Conservation (phyloP, 2,329 filamentous ascomycete genomes). For the Beauveria sp. region DNA sequence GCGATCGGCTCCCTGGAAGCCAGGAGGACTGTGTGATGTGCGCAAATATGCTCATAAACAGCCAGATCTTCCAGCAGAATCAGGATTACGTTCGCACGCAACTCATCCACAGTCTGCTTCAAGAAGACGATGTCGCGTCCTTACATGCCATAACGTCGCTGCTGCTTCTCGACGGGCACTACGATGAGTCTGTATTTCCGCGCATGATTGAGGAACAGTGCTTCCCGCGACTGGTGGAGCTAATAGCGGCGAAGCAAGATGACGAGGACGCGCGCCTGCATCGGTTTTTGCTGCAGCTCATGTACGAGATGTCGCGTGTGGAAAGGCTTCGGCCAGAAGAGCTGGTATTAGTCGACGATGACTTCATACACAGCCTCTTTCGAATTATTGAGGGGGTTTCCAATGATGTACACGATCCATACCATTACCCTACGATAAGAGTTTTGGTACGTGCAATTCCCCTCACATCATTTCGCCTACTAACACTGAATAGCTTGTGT, state of each 20-base stretch:
- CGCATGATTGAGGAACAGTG: conserved; percentile 81
- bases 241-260: conserved; percentile 61
- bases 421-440: conserved; percentile 90
- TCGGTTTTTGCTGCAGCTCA: conserved; percentile 72
- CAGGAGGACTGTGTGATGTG: conserved; percentile 77
- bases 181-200: conserved; percentile 70
- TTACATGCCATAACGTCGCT: conserved; percentile 78
- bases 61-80: conserved; percentile 65
- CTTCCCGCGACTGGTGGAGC: conserved; percentile 74
- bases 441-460: conserved; percentile 62
- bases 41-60: conserved; percentile 69
- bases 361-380: conserved; percentile 77
- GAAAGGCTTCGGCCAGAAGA: conserved; percentile 73
- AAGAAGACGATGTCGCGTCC: conserved; percentile 78
- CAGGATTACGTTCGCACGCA: conserved; percentile 84
- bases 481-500: conserved; percentile 56
- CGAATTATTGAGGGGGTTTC: conserved; percentile 81
- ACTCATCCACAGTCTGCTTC: conserved; percentile 81
- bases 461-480: conserved; percentile 14
- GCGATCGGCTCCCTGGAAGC: conserved; percentile 65
- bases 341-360: conserved; percentile 67
- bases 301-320: conserved; percentile 95
- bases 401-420: conserved; percentile 82
- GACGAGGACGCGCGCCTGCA: conserved; percentile 66
- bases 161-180: conserved; percentile 77